Base-by-base conservation (phyloP, 345 rosid species). In the Streptanthus diversifolius region DNA sequence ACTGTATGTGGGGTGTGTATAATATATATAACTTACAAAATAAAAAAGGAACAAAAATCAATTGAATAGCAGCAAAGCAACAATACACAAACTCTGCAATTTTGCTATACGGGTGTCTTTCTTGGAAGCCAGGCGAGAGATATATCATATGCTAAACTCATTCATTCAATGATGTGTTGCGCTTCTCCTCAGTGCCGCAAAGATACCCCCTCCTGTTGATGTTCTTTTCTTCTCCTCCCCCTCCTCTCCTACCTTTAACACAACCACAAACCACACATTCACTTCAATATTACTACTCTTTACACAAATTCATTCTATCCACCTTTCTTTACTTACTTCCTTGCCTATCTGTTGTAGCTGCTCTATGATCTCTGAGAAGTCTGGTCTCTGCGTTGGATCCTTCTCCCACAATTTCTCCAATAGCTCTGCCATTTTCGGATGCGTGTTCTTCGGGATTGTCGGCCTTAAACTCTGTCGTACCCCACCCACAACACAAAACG, bases 341-440 rank as follows among this genome's bases (percentile, higher is more conserved):
- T 88, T 89, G 0, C 84, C 84, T 79, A 88, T 87, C 81, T 80
- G 87, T 73, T 75, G 82, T 44, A 95, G 84, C 73, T 81, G 82
- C 69, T 76, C 88, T 45, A 77, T 83, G 12, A 89, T 86, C 84
- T 91, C 95, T 1, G 93, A 77, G 60, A 95, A 95, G 74, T 91
- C 95, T 7, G 99, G 99, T 80, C 99, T 88, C 67, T 53, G 35
- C 37, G 83, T 72, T 40, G 99, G 91, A 85, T 95, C 97, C 83
- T 91, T 86, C 74, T 89, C 89, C 99, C 99, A 95, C 70, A 85
- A 81, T 79, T 78, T 88, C 79, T 84, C 87, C 32, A 95, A 84
- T 44, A 95, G 80, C 73, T 83, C 95, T 40, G 76, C 74, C 35
- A 95, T 75, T 81, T 82, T 89, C 2, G 91, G 87, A 65, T 79